Conservation (phyloP, 768 basidiomycete species). For the Hypholoma fasciculare region DNA sequence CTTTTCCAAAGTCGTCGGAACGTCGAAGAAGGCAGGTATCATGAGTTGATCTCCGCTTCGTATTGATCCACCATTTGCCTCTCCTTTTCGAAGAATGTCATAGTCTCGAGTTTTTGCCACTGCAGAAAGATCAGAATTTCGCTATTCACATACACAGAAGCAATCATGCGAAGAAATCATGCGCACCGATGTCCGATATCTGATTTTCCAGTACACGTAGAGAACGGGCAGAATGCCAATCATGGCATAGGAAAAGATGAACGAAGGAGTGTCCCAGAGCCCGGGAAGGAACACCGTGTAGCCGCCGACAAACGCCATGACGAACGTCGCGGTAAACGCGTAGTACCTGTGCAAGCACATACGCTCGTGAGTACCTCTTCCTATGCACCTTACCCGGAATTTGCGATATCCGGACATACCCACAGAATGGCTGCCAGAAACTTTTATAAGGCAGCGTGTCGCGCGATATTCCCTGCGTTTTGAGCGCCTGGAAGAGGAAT, state of each 20-base stretch:
- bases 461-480: slow-evolving; percentile 44
- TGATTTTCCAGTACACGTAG: slow-evolving; percentile 48
- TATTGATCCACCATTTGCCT: slow-evolving; percentile 42
- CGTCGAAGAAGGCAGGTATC: neutral
- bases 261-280: slow-evolving; percentile 45
- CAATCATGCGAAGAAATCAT: slow-evolving; percentile 6
- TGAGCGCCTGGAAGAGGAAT: slow-evolving; percentile 34
- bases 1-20: neutral
- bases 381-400: too few species aligned
- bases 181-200: slow-evolving; percentile 38
- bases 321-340: slow-evolving; percentile 39
- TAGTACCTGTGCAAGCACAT: slow-evolving; percentile 33
- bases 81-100: slow-evolving; percentile 48
- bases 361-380: neutral
- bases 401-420: slow-evolving; percentile 22
- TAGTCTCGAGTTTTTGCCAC: slow-evolving; percentile 39
- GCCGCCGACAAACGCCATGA: slow-evolving; percentile 49
- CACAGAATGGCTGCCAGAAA: slow-evolving; percentile 54
- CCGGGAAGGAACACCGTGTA: slow-evolving; percentile 55
- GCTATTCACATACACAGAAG: neutral
- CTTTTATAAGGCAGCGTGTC: slow-evolving; percentile 44
- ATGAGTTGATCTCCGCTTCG: slow-evolving; percentile 28
- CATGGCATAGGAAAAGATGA: slow-evolving; percentile 52
- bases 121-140: slow-evolving; percentile 14
- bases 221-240: slow-evolving; percentile 41